phyloP scores from a whole-genome alignment of 208 protist species.

The Crithidia bombi region DNA sequence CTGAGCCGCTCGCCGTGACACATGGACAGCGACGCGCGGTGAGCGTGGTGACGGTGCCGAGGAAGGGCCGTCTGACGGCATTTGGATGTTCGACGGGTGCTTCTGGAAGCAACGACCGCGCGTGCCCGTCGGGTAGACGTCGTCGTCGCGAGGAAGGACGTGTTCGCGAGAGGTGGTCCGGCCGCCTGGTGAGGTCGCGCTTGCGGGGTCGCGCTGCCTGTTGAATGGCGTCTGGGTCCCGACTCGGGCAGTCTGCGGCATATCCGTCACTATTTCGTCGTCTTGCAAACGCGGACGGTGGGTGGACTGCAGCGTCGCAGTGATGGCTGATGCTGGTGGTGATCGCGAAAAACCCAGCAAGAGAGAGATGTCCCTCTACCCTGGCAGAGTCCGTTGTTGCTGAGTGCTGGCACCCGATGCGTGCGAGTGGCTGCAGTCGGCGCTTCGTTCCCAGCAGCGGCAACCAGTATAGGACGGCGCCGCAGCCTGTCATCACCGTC shows the following conservation, averaged over 20 bases:
- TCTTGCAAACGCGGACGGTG: too few species aligned
- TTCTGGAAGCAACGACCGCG: constrained; percentile 91
- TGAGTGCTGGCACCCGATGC: not conserved
- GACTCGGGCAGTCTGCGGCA: too few species aligned
- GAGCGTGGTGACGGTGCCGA: constrained; percentile 68
- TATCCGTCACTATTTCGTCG: too few species aligned
- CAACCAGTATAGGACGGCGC: constrained; percentile 21
- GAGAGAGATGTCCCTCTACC: too few species aligned
- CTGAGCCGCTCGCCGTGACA: constrained; percentile 48
- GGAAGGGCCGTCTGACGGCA: constrained; percentile 71
- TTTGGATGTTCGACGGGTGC: constrained; percentile 94
- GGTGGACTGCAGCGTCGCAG: too few species aligned
- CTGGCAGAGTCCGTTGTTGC: constrained; percentile 5
- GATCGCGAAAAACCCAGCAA: too few species aligned
- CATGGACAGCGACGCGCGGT: constrained; percentile 75
- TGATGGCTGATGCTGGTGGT: too few species aligned
- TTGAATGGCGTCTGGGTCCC: too few species aligned
- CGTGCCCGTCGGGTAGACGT: constrained; percentile 43
- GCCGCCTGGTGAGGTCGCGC: constrained; percentile 89
- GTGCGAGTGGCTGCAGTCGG: constrained; percentile 11
- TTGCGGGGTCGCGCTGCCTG: constrained; percentile 85
- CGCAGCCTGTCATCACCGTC: constrained; percentile 2
- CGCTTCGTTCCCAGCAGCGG: constrained; percentile 20
- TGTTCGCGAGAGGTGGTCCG: constrained; percentile 91
- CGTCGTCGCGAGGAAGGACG: constrained; percentile 76